Evolutionary conservation across 2,329 filamentous ascomycete genomes (phyloP), one percentile per base, ranked within the genome.

Genomic region (Samsoniella hepiali): DNA sequence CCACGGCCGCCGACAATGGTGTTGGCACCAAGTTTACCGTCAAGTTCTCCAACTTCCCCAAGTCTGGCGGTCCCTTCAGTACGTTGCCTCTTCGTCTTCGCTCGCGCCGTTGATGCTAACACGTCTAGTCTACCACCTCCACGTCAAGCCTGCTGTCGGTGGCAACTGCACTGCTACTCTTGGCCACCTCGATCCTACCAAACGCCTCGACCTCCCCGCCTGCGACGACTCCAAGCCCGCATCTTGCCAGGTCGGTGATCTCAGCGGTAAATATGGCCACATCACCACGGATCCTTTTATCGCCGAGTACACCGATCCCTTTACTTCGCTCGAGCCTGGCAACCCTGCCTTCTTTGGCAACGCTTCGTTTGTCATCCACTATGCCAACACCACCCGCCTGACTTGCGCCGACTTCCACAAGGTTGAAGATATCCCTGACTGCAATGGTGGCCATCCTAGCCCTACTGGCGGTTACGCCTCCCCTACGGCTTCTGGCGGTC

Each of bases 231-330:
- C 72, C 10, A 71, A 77, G 7, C 88, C 88, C 8, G 75, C 83
- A 65, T 87, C 84, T 10, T 95, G 91, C 78, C 86, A 94, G 76
- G 85, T 91, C 11, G 91, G 91, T 67, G 91, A 94, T 73, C 79
- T 93, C 63, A 84, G 85, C 69, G 91, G 91, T 72, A 94, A 94
- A 78, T 79, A 89, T 70, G 89, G 89, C 66, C 80, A 81, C 65
- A 83, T 90, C 69, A 79, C 74, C 32, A 73, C 75, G 34, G 80
- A 82, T 66, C 77, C 81, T 13, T 87, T 82, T 71, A 71, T 72
- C 34, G 75, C 73, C 62, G 77, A 75, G 56, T 89, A 84, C 75
- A 71, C 74, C 64, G 88, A 91, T 70, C 72, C 76, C 29, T 90
- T 81, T 70, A 76, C 82, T n/a, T 85, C 86, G 4, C 82, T 86